A percentile compares a stretch with the other conserved stretches of the same genome.
phyloP scores from a whole-genome alignment of 2,329 filamentous ascomycete genomes.

The Nothopassalora personata region DNA sequence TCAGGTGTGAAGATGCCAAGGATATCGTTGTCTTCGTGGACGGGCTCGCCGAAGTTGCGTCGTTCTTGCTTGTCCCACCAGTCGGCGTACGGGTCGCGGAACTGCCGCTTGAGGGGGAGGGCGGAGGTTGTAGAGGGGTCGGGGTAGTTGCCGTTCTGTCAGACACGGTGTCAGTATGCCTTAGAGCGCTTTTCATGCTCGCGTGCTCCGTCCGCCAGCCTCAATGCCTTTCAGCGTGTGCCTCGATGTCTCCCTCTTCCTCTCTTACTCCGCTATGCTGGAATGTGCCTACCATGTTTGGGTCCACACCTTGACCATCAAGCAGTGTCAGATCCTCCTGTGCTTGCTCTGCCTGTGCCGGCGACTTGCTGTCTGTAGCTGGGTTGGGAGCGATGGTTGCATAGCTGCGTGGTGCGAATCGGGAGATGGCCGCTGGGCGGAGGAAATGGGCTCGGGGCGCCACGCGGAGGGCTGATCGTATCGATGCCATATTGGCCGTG shows the following conservation, averaged over 20 bases:
- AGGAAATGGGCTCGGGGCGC: slow-evolving; percentile 27
- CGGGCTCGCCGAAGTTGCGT: slow-evolving; percentile 91
- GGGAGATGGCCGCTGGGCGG: slow-evolving; percentile 21
- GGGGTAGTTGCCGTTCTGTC: slow-evolving; percentile 78
- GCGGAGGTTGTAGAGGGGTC: slow-evolving; percentile 56
- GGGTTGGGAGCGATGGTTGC: slow-evolving; percentile 14
- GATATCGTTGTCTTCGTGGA: slow-evolving; percentile 94
- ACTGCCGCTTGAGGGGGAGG: slow-evolving; percentile 72
- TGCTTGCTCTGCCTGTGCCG: slow-evolving; percentile 25
- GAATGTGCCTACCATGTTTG: slow-evolving; percentile 27
- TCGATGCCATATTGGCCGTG: slow-evolving; percentile 23
- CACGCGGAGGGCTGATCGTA: slow-evolving; percentile 24
- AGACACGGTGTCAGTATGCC: slow-evolving; percentile 1
- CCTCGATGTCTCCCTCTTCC: background rate
- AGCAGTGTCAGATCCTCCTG: slow-evolving; percentile 22
- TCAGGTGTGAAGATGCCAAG: slow-evolving; percentile 84
- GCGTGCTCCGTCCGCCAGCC: no score
- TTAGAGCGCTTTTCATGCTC: background rate
- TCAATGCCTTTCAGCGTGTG: no score
- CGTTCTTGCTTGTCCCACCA: slow-evolving; percentile 99
- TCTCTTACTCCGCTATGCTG: background rate
- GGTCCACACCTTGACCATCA: slow-evolving; percentile 20
- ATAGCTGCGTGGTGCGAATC: slow-evolving; percentile 23
- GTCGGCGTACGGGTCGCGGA: slow-evolving; percentile 84
- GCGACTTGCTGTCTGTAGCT: slow-evolving; percentile 24